A percentile compares a stretch with the other conserved stretches of the same genome.
These are phyloP conservation scores for Termitomyces sp. DNA, from an alignment of 768 basidiomycete genomes.

Conservation along the genomic window DNA sequence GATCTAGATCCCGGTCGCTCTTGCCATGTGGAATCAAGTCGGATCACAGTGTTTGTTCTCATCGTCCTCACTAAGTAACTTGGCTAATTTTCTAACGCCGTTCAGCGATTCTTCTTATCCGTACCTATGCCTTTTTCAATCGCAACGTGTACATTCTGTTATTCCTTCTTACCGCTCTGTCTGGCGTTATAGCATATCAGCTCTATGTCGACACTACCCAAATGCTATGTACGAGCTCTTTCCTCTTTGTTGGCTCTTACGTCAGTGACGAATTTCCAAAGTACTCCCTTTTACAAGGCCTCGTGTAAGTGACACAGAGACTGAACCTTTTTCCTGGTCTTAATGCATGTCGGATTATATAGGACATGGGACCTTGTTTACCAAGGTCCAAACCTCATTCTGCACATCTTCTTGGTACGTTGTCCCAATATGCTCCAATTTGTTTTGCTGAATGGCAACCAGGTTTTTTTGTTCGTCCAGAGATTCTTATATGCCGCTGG, in stretches of 20 bases:
- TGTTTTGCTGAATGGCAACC: not conserved
- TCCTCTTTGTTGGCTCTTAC: not conserved
- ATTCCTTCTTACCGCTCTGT: conserved; percentile 58
- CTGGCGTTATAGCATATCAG: conserved; percentile 76
- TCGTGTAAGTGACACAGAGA: conserved; percentile 33
- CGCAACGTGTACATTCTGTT: conserved; percentile 63
- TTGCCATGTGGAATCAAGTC: conserved; percentile 87
- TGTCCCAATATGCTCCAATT: not conserved
- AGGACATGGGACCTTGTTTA: conserved; percentile 66
- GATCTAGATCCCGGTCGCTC: conserved; percentile 66
- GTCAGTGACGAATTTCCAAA: conserved; percentile 17
- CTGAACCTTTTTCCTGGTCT: not conserved
- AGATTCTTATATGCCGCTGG: not conserved
- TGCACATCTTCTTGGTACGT: conserved; percentile 71
- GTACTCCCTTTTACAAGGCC: conserved; percentile 64
- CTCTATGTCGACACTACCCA: conserved; percentile 74
- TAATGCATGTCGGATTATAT: not conserved
- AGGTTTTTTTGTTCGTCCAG: conserved; percentile 54
- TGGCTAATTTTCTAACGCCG: conserved; percentile 10
- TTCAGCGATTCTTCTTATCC: conserved; percentile 71
- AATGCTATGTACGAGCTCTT: conserved; percentile 52
- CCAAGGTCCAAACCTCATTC: conserved; percentile 81
- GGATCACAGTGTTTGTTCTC: conserved; percentile 61
- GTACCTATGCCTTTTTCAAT: conserved; percentile 85
- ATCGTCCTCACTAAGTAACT: not conserved